phyloP scores from a whole-genome alignment of 106 monocot species.

The Dendrobium nobile region DNA sequence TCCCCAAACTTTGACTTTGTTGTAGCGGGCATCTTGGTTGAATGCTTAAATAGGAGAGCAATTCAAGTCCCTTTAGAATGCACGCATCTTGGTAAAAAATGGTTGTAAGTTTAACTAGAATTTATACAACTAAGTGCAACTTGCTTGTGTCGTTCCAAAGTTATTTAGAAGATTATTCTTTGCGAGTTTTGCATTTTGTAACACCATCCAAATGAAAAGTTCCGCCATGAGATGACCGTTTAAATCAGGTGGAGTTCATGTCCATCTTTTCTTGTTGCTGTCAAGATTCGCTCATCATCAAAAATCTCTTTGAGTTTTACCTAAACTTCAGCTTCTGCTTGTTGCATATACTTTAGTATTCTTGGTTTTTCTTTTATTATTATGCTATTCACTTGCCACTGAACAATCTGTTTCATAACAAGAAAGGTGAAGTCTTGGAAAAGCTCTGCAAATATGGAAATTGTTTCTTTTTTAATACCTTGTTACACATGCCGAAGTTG shows the following conservation, averaged over 20 bases:
- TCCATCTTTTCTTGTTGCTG: neutral
- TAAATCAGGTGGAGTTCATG: neutral
- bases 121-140: neutral
- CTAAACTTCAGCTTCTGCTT: neutral
- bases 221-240: neutral
- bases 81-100: neutral
- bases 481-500: neutral
- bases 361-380: neutral
- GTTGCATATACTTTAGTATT: neutral
- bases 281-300: neutral
- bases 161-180: neutral
- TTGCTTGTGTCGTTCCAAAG: too few species aligned
- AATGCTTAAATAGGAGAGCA: too few species aligned
- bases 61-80: neutral
- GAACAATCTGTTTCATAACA: neutral
- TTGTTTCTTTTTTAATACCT: neutral
- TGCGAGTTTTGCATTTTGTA: neutral
- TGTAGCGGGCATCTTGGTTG: too few species aligned
- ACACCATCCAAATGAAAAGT: neutral
- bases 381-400: neutral
- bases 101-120: neutral
- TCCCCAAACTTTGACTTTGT: too few species aligned
- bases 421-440: neutral
- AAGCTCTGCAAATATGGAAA: neutral
- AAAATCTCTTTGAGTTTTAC: neutral